These are phyloP conservation scores for Trypanosoma platydactyli DNA, from an alignment of 208 protist species.

Conservation along the genomic window DNA sequence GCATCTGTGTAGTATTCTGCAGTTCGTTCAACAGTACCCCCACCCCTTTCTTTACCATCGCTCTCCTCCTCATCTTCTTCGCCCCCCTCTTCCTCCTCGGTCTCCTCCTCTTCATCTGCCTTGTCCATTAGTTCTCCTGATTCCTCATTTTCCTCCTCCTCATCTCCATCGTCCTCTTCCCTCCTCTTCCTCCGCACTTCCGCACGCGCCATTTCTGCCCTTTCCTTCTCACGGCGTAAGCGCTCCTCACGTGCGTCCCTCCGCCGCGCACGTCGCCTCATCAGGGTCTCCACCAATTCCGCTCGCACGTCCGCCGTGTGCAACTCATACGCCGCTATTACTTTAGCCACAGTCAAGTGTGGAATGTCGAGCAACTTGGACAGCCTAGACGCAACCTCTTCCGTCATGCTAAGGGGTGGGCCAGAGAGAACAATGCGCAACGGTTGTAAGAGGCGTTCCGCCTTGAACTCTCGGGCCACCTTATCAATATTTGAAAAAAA, in stretches of 20 bases:
- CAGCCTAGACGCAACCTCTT: constrained; percentile 44
- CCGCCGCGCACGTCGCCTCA: constrained; percentile 49
- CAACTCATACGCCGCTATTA: constrained; percentile 50
- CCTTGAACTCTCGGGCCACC: constrained; percentile 75
- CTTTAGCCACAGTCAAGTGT: constrained; percentile 41
- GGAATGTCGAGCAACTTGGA: constrained; percentile 62
- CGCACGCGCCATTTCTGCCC: constrained; percentile 2
- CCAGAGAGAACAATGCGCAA: constrained; percentile 77
- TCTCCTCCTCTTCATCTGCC: constrained; percentile 31
- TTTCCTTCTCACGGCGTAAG: constrained; percentile 20
- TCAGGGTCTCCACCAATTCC: constrained; percentile 52
- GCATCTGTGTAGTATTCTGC: constrained; percentile 7
- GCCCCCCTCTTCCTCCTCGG: constrained; percentile 32
- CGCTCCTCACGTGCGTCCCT: constrained; percentile 40
- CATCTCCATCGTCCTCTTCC: constrained; percentile 23
- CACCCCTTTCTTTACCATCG: background rate
- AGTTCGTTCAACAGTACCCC: background rate
- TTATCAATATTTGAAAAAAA: constrained; percentile 67
- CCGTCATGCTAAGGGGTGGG: constrained; percentile 78
- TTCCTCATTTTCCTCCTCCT: constrained; percentile 34
- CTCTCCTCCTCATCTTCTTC: constrained; percentile 23
- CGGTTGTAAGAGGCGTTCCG: constrained; percentile 52
- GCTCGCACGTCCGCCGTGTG: constrained; percentile 48
- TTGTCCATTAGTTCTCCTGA: constrained; percentile 15
- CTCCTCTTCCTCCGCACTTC: constrained; percentile 18